Conservation (phyloP, 768 basidiomycete genomes). For the Pleurotus citrinopileatus region DNA sequence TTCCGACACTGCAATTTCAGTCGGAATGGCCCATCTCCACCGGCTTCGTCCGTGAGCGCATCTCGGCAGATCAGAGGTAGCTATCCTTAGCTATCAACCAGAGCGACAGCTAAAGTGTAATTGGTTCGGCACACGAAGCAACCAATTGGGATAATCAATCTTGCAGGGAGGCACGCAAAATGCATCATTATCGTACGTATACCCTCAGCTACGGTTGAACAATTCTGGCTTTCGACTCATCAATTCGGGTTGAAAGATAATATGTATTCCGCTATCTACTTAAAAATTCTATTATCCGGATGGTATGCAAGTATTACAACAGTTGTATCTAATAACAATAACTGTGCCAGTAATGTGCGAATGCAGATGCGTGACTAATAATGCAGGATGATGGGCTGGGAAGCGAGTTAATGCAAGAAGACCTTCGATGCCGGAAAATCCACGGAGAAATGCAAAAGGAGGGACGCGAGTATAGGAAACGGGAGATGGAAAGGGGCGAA, state of each 20-base stretch:
- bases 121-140: neutral
- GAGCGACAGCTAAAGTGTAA: neutral
- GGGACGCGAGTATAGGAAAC: neutral
- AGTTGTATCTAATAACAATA: conserved; percentile 10
- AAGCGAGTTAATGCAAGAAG: conserved; percentile 1
- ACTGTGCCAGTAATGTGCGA: conserved; percentile 9
- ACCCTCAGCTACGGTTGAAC: neutral
- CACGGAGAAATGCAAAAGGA: neutral
- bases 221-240: neutral
- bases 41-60: neutral
- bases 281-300: neutral
- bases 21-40: conserved; percentile 1
- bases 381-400: conserved; percentile 9
- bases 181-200: neutral
- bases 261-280: neutral
- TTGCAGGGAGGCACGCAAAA: neutral
- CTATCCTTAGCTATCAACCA: neutral
- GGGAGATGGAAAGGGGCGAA: neutral
- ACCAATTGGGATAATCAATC: neutral
- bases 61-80: neutral
- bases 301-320: conserved; percentile 9
- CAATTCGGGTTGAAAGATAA: neutral
- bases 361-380: neutral
- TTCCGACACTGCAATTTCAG: neutral
- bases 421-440: neutral